Base-by-base conservation (phyloP, 768 basidiomycete species). In the Heimioporus sp. region DNA sequence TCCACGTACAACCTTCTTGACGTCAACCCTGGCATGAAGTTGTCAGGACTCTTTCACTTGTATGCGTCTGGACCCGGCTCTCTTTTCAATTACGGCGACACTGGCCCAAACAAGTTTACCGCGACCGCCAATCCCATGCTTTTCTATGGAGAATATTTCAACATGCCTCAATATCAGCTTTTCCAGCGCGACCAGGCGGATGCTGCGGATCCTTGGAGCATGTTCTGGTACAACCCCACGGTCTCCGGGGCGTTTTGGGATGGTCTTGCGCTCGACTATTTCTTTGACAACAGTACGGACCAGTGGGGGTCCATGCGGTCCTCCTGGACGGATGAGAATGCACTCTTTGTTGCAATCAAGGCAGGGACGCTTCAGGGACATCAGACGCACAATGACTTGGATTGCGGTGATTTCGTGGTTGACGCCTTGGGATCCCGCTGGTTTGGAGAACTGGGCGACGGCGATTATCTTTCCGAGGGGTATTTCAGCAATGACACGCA, bases 301-400 rank as follows among this genome's bases (percentile, higher is more conserved):
- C 86, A 89, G 60, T 99, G 97, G 97, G 86, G 77, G 20, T 83
- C 93, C 10, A 94, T 92, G 86, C 78, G 97, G 57, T 89, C 87
- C 54, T 87, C 85, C 53, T 99, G 94, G 94, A 95, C 96, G 11
- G 90, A 95, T 62, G 75, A 79, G 49, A 76, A 86, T 60, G 92
- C 91, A 4, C 62, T 90, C 17, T 98, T 81, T 72, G 82, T 95
- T 52, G 96, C 85, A 2, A 86, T 92, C 70, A 98, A 98, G 74
- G 89, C 88, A 4, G 92, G 96, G 30, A 79, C 74, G 48, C 76
- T 85, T 56, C 80, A 84, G 59, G 82, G 82, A 20, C 94, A 95
- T 68, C 93, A 98, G 73, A 94, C 92, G 0, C 95, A 97, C 71
- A 92, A 92, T 61, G 93, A 98, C 65, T 80, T 98, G 54, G 97